Evolutionary conservation across 1,139 yeast genomes (phyloP).

Genomic region (Nakaseomyces nivariensis): DNA sequence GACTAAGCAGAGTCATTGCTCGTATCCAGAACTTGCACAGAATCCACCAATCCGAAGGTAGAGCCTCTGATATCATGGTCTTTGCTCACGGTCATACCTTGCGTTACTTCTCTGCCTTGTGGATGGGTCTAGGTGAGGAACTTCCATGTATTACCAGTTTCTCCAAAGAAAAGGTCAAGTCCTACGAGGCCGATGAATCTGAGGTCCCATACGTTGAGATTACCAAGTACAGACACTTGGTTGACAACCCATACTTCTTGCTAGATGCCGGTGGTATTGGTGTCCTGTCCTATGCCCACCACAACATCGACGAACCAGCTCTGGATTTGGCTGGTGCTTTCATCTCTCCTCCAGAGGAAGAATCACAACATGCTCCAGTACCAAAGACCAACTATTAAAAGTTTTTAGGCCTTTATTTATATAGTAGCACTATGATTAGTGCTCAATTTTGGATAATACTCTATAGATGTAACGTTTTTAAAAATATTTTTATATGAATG

Average conservation of each 20-base stretch:
- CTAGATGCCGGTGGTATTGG: slow-evolving; percentile 96
- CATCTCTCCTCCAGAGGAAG: slow-evolving; percentile 53
- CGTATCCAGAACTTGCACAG: slow-evolving; percentile 55
- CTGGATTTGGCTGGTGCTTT: slow-evolving; percentile 73
- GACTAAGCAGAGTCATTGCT: slow-evolving; percentile 62
- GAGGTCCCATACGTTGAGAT: slow-evolving; percentile 29
- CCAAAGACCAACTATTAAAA: slow-evolving; percentile 1
- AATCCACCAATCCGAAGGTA: slow-evolving; percentile 43
- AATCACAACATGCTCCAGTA: slow-evolving; percentile 23
- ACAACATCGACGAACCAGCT: slow-evolving; percentile 78
- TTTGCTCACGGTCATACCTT: slow-evolving; percentile 92
- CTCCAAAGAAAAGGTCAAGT: slow-evolving; percentile 14
- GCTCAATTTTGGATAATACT: too few species aligned
- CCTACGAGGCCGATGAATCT: slow-evolving; percentile 25
- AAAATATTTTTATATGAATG: background rate
- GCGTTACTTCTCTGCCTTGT: slow-evolving; percentile 79
- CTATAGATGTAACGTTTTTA: background rate
- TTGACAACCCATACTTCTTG: slow-evolving; percentile 63
- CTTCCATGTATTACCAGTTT: slow-evolving; percentile 22
- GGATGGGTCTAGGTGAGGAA: slow-evolving; percentile 44
- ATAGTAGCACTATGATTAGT: background rate
- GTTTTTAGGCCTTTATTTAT: background rate
- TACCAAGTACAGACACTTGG: slow-evolving; percentile 26
- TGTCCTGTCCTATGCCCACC: slow-evolving; percentile 81
- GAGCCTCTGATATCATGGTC: slow-evolving; percentile 62